These are phyloP conservation scores for Prunus campanulata DNA, from an alignment of 306 rosid species.

Conservation along the genomic window DNA sequence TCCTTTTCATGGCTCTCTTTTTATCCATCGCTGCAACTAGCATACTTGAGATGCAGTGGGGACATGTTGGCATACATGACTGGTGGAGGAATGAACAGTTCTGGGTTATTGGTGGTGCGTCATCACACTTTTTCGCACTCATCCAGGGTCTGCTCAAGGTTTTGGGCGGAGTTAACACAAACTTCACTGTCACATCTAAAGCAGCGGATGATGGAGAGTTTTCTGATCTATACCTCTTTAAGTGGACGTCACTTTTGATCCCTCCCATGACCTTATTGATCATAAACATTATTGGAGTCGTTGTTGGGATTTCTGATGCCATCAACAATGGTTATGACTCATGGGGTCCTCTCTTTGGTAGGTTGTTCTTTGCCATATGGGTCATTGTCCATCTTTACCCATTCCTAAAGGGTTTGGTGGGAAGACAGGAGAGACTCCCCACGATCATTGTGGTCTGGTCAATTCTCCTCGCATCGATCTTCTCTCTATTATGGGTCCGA, in stretches of 20 bases:
- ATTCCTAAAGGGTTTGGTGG: constrained; percentile 91
- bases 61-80: constrained; percentile 84
- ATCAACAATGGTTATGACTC: constrained; percentile 93
- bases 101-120: constrained; percentile 92
- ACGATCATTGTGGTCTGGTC: constrained; percentile 89
- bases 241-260: constrained; percentile 83
- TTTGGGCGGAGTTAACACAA: constrained; percentile 83
- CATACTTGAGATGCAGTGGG: constrained; percentile 96
- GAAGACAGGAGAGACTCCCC: constrained; percentile 79
- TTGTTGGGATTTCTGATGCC: constrained; percentile 83
- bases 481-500: constrained; percentile 81
- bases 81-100: constrained; percentile 99
- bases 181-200: constrained; percentile 88
- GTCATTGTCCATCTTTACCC: constrained; percentile 93
- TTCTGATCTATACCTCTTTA: constrained; percentile 86
- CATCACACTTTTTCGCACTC: constrained; percentile 83
- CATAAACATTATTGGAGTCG: constrained; percentile 76
- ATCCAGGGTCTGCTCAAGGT: constrained; percentile 92
- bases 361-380: constrained; percentile 84
- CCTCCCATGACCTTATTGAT: constrained; percentile 80
- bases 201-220: constrained; percentile 85
- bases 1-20: constrained; percentile 83
- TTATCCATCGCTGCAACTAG: constrained; percentile 79
- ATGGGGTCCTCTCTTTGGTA: constrained; percentile 91
- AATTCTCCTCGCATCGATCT: constrained; percentile 76